Evolutionary conservation across 345 rosid species (phyloP).

Genomic region (Eucalyptus rudis): DNA sequence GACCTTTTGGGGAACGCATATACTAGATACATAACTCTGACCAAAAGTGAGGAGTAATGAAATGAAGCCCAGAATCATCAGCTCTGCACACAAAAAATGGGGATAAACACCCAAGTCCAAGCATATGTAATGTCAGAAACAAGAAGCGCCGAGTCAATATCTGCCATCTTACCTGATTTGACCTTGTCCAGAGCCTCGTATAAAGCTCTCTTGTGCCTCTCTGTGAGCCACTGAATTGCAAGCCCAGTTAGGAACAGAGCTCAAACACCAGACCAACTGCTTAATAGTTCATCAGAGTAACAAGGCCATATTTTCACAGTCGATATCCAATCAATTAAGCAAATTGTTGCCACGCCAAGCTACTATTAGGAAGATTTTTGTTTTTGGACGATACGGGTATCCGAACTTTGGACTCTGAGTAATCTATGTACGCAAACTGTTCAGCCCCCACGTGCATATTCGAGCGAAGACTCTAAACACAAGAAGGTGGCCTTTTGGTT

Average conservation of each 20-base stretch:
- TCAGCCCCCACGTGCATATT: background rate
- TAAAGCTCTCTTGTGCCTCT: slow-evolving; percentile 68
- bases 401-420: background rate
- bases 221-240: slow-evolving; percentile 49
- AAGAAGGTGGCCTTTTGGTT: background rate
- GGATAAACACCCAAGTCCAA: background rate
- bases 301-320: background rate
- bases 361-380: background rate
- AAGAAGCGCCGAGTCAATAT: background rate
- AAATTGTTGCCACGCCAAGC: background rate
- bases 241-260: background rate
- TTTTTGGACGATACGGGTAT: background rate
- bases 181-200: slow-evolving; percentile 85
- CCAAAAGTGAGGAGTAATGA: slow-evolving; percentile 79
- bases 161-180: slow-evolving; percentile 43
- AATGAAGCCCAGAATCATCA: slow-evolving; percentile 92
- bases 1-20: slow-evolving; percentile 49
- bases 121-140: background rate
- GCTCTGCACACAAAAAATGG: slow-evolving; percentile 32
- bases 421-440: background rate
- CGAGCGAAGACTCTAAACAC: background rate
- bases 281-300: background rate
- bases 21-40: slow-evolving; percentile 37
- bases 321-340: background rate
- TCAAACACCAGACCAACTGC: background rate